Evolutionary conservation across 129 eudicot species (phyloP).

Genomic region (Tanacetum coccineum): DNA sequence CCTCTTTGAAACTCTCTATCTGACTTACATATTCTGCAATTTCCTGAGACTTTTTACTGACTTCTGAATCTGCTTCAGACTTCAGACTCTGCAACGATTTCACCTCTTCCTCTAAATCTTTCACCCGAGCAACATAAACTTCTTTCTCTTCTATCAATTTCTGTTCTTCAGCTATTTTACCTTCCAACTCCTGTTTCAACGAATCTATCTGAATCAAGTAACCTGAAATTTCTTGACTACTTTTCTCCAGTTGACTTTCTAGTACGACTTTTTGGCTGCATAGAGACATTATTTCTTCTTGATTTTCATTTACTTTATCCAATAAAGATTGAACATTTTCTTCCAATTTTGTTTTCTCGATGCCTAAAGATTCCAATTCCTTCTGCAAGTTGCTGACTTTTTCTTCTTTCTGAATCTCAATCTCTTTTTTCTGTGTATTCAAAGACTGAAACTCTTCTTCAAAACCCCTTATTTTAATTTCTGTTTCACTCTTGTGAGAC

Average conservation of each 20-base stretch:
- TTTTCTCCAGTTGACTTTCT: conserved; percentile 46
- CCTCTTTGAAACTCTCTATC: conserved; percentile 45
- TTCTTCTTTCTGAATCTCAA: conserved; percentile 61
- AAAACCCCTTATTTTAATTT: conserved; percentile 46
- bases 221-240: conserved; percentile 45
- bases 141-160: conserved; percentile 55
- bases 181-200: conserved; percentile 50
- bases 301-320: conserved; percentile 41
- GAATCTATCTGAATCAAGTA: conserved; percentile 46
- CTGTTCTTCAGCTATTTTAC: conserved; percentile 42
- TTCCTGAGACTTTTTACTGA: conserved; percentile 31
- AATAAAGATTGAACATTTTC: conserved; percentile 35
- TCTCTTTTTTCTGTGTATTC: conserved; percentile 44
- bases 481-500: conserved; percentile 58
- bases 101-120: conserved; percentile 33
- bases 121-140: conserved; percentile 22
- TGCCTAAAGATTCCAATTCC: conserved; percentile 39
- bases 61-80: conserved; percentile 41
- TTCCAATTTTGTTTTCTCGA: conserved; percentile 45
- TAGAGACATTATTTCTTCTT: conserved; percentile 47
- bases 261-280: conserved; percentile 40
- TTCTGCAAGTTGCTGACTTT: conserved; percentile 39
- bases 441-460: conserved; percentile 55
- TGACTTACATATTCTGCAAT: conserved; percentile 39
- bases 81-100: conserved; percentile 30